These are phyloP conservation scores for Syncephalis fuscata DNA, from an alignment of 371 early-diverging fungal genomes.

Conservation along the genomic window DNA sequence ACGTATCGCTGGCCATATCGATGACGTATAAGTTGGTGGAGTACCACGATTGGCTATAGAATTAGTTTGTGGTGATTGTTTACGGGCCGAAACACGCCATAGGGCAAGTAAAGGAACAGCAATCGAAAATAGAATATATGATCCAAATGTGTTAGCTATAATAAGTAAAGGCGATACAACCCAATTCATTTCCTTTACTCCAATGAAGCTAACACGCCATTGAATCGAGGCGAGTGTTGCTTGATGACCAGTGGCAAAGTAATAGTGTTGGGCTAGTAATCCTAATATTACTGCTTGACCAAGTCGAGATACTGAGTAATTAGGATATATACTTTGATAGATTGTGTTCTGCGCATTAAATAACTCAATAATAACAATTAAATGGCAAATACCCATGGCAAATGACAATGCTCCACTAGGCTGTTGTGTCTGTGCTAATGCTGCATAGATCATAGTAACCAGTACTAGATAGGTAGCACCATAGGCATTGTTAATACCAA, in stretches of 20 bases:
- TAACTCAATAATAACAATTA: slow-evolving; percentile 27
- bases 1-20: background rate
- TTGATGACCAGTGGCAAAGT: slow-evolving; percentile 86
- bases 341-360: slow-evolving; percentile 19
- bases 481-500: slow-evolving; percentile 34
- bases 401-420: slow-evolving; percentile 59
- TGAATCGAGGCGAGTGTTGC: slow-evolving; percentile 73
- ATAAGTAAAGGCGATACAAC: slow-evolving; percentile 54
- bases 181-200: slow-evolving; percentile 51
- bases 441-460: slow-evolving; percentile 26
- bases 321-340: background rate
- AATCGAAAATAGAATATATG: slow-evolving; percentile 30
- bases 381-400: slow-evolving; percentile 23
- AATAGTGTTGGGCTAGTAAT: slow-evolving; percentile 45
- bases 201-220: slow-evolving; percentile 78
- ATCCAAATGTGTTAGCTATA: slow-evolving; percentile 57
- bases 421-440: slow-evolving; percentile 37
- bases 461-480: slow-evolving; percentile 39
- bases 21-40: slow-evolving; percentile 1
- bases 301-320: background rate
- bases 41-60: slow-evolving; percentile 13
- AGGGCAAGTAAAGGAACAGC: slow-evolving; percentile 22
- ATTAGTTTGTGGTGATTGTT: slow-evolving; percentile 13
- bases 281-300: slow-evolving; percentile 12
- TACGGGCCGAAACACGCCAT: slow-evolving; percentile 12